A percentile compares a stretch with the other conserved stretches of the same genome.
These are phyloP conservation scores for Talaromyces wortmannii DNA, from an alignment of 495 filamentous ascomycete genomes.

Conservation along the genomic window DNA sequence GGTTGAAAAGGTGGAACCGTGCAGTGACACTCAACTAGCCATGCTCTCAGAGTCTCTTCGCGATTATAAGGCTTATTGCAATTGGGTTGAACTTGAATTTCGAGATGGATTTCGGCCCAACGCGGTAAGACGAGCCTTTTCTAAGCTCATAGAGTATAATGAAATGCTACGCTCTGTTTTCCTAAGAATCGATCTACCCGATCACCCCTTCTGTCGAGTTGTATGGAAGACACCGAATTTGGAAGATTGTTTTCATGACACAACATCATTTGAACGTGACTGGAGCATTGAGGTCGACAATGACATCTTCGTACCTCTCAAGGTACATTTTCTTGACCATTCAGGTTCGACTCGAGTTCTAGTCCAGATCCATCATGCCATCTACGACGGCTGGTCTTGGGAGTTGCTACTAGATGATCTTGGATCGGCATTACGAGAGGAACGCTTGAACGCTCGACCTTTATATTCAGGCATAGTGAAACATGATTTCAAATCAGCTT, in stretches of 20 bases:
- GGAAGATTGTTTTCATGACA: constrained; percentile 32
- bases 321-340: constrained; percentile 37
- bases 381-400: constrained; percentile 83
- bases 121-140: constrained; percentile 38
- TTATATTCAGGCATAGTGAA: constrained; percentile 18
- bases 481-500: constrained; percentile 24
- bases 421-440: constrained; percentile 20
- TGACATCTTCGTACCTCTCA: constrained; percentile 51
- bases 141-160: constrained; percentile 43
- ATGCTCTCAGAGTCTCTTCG: constrained; percentile 66
- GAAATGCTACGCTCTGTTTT: constrained; percentile 69
- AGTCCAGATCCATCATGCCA: constrained; percentile 60
- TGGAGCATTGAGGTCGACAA: constrained; percentile 17
- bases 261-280: constrained; percentile 18
- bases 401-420: constrained; percentile 66
- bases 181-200: constrained; percentile 30
- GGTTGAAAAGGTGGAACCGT: constrained; percentile 48
- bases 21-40: constrained; percentile 65
- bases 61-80: constrained; percentile 56
- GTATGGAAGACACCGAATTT: constrained; percentile 45
- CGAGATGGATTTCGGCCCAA: constrained; percentile 13
- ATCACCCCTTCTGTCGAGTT: constrained; percentile 50
- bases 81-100: constrained; percentile 60
- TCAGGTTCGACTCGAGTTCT: constrained; percentile 24
- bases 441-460: constrained; percentile 14